These are phyloP conservation scores for Dalbergia cultrata DNA, from an alignment of 306 rosid genomes.

Conservation along the genomic window DNA sequence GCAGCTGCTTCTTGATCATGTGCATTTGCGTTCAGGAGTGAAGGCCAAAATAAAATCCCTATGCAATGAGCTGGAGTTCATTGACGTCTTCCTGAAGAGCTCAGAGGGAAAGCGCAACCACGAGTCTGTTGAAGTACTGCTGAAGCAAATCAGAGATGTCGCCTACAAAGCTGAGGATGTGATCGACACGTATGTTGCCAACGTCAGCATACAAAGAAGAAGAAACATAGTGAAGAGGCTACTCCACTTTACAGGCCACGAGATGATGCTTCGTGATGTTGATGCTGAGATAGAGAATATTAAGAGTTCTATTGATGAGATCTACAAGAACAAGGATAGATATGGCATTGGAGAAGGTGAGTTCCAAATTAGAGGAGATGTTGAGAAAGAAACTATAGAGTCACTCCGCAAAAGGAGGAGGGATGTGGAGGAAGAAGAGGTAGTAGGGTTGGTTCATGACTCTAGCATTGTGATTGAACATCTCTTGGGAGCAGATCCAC, in stretches of 20 bases:
- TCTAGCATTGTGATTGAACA: background rate
- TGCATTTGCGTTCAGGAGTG: background rate
- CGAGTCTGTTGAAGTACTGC: background rate
- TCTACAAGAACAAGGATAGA: background rate
- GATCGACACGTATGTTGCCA: background rate
- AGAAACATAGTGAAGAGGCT: background rate
- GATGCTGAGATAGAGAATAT: background rate
- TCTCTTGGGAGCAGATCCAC: background rate
- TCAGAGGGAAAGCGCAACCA: slow-evolving; percentile 14
- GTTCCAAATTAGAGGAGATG: background rate
- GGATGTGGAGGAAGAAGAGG: slow-evolving; percentile 42
- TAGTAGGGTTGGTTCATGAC: background rate
- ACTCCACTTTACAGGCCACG: background rate
- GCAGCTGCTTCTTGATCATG: slow-evolving; percentile 4
- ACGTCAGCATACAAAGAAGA: background rate
- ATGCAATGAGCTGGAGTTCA: background rate
- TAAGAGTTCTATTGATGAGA: background rate
- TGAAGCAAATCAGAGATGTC: slow-evolving; percentile 29
- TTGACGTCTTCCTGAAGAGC: slow-evolving; percentile 21
- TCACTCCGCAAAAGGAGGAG: background rate
- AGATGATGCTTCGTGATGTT: background rate
- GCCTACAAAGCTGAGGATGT: slow-evolving; percentile 42
- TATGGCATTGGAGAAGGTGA: background rate
- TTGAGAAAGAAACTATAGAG: background rate
- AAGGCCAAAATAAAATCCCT: background rate